Evolutionary conservation across 805 yeast genomes (phyloP).

Genomic region (Candida railenensis): DNA sequence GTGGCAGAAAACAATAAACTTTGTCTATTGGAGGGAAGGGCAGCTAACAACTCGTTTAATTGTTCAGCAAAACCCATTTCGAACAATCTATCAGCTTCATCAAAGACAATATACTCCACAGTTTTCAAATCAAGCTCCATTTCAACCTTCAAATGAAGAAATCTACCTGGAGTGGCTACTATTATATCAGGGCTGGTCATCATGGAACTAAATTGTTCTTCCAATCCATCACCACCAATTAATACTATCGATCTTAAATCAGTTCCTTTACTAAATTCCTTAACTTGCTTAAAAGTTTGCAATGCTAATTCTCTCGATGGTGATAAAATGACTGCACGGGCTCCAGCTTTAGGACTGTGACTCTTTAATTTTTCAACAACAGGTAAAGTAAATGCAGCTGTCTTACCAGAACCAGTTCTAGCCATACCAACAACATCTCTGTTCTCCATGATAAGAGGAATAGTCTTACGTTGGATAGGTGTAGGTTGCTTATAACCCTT

Average conservation of each 20-base stretch:
- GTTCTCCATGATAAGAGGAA: slow-evolving; percentile 82
- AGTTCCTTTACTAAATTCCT: slow-evolving; percentile 82
- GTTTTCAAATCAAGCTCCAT: slow-evolving; percentile 84
- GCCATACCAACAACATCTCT: slow-evolving; percentile 99
- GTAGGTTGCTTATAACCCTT: slow-evolving; percentile 96
- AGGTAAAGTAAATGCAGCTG: slow-evolving; percentile 95
- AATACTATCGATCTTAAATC: slow-evolving; percentile 77
- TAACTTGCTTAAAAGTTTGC: slow-evolving; percentile 86
- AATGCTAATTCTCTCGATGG: slow-evolving; percentile 96
- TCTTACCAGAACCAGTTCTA: slow-evolving; percentile 97
- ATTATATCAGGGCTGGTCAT: slow-evolving; percentile 92
- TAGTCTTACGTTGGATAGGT: slow-evolving; percentile 95
- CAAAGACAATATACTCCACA: slow-evolving; percentile 89
- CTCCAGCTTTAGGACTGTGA: slow-evolving; percentile 86
- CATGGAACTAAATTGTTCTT: slow-evolving; percentile 92
- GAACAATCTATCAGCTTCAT: slow-evolving; percentile 95
- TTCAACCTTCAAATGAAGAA: slow-evolving; percentile 91
- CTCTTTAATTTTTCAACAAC: slow-evolving; percentile 79
- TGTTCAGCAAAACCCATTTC: slow-evolving; percentile 97
- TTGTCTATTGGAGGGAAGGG: slow-evolving; percentile 82
- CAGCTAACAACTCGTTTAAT: slow-evolving; percentile 80
- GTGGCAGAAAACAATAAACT: slow-evolving; percentile 93
- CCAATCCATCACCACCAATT: slow-evolving; percentile 98
- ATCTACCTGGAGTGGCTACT: slow-evolving; percentile 97
- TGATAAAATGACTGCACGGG: slow-evolving; percentile 82